Base-by-base conservation (phyloP, 2,329 filamentous ascomycete species). In the Penicillium digitatum region DNA sequence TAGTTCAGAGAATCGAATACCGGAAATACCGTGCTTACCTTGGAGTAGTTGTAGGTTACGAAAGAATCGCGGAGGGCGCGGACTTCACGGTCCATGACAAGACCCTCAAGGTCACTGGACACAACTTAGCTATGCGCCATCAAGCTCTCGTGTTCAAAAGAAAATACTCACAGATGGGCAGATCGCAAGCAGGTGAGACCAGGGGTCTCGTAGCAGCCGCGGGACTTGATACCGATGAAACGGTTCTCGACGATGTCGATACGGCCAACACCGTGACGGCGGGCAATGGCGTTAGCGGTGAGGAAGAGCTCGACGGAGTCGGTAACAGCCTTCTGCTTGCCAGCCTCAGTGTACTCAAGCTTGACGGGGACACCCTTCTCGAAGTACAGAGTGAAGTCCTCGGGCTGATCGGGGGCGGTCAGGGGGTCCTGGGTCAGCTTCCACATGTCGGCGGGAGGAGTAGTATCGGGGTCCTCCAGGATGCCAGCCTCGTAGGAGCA, bases 191-290 rank as follows among this genome's bases (percentile, higher is more conserved):
- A 67, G 57, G 68, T 71, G 32, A 69, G 67, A 62, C 65, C 67
- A 29, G 68, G 67, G 51, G 67, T 69, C 64, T 92, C 89, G 78
- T 92, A 92, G 79, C 88, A 92, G 66, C 89, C 89, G 67, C 89
- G 84, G 63, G 82, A 86, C 80, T 92, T 92, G 66, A 92, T 80
- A 60, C 88, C 89, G 69, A 89, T 87, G 78, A 87, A 89, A 51
- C 89, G 82, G 78, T 89, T 88, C 75, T 90, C 88, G 58, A 92
- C 88, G 69, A 93, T 93, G 73, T 93, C 89, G 62, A 93, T 87
- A 67, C 89, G 81, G 66, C 89, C 89, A 63, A 93, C 83, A 71
- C 89, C 89, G 76, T 90, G 79, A 61, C 79, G 81, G 71, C 83
- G 82, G 61, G 83, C 89, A 61, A 93, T 86, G 56, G 82, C 78